phyloP scores from a whole-genome alignment of 495 filamentous ascomycete species.

The Lasiosphaeria hispida region DNA sequence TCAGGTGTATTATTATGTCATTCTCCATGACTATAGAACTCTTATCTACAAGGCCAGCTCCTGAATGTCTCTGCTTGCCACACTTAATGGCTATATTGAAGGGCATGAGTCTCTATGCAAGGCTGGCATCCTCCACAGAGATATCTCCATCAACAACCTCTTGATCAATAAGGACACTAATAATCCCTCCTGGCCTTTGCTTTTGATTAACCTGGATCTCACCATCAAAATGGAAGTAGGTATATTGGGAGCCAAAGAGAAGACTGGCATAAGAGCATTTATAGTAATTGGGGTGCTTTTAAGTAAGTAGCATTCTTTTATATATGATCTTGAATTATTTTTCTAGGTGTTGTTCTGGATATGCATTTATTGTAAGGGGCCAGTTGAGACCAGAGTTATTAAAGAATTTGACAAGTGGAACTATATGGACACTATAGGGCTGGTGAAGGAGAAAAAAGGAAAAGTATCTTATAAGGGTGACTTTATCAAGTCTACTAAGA shows the following conservation, averaged over 20 bases:
- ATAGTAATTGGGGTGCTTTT: slow-evolving; percentile 49
- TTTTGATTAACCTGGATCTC: slow-evolving; percentile 45
- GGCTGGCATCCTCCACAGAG: slow-evolving; percentile 28
- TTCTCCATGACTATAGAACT: neutral
- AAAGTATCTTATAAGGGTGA: too few relatives aligned
- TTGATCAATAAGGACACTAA: slow-evolving; percentile 37
- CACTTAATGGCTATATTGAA: slow-evolving; percentile 36
- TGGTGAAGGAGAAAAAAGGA: neutral
- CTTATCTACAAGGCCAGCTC: slow-evolving; percentile 5
- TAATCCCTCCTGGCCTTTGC: too few relatives aligned
- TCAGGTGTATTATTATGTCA: neutral
- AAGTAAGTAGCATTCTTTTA: slow-evolving; percentile 42
- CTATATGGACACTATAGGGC: neutral
- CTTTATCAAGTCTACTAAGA: slow-evolving; percentile 21
- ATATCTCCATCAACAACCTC: slow-evolving; percentile 39
- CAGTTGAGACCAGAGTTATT: slow-evolving; percentile 11
- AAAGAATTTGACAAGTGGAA: slow-evolving; percentile 28
- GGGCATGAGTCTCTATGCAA: slow-evolving; percentile 4
- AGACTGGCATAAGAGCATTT: slow-evolving; percentile 44
- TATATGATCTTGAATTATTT: slow-evolving; percentile 52
- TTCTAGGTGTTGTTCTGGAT: slow-evolving; percentile 55
- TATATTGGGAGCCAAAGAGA: slow-evolving; percentile 37
- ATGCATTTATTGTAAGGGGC: slow-evolving; percentile 41
- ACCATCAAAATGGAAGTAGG: slow-evolving; percentile 32
- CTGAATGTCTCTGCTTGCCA: slow-evolving; percentile 30